Percentiles rank a stretch among this genome's conserved stretches.
These are phyloP conservation scores for Colletotrichum sp. DNA, from an alignment of 2,329 filamentous ascomycete species.

Conservation along the genomic window DNA sequence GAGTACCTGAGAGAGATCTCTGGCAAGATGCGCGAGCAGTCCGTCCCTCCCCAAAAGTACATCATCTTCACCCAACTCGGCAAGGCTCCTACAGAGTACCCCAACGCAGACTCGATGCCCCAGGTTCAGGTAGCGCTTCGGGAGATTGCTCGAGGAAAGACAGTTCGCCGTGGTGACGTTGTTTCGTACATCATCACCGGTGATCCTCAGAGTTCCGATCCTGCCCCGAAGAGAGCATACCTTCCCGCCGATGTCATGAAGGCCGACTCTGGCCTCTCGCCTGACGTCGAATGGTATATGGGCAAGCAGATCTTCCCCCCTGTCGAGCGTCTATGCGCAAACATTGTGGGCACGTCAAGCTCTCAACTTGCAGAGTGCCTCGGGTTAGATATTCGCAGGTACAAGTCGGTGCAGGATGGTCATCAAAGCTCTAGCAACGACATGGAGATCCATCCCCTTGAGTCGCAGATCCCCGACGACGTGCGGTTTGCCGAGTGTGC, in stretches of 20 bases:
- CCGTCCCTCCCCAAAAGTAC: conserved; percentile 82
- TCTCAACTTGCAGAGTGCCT: conserved; percentile 90
- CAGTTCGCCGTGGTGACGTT: conserved; percentile 90
- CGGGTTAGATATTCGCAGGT: conserved; percentile 88
- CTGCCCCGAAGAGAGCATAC: conserved; percentile 87
- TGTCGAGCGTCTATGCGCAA: conserved; percentile 95
- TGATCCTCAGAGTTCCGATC: conserved; percentile 69
- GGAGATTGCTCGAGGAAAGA: conserved; percentile 85
- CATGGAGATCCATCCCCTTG: conserved; percentile 84
- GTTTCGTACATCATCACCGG: conserved; percentile 94
- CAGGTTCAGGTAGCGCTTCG: conserved; percentile 95
- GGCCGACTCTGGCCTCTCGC: conserved; percentile 73
- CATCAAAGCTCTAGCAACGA: conserved; percentile 58
- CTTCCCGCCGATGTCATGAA: conserved; percentile 86
- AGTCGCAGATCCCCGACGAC: conserved; percentile 91
- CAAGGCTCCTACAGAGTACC: conserved; percentile 91
- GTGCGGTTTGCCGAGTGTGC: conserved; percentile 85
- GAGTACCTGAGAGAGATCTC: conserved; percentile 89
- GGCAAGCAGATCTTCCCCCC: conserved; percentile 98
- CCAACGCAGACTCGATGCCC: conserved; percentile 93
- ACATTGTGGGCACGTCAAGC: conserved; percentile 91
- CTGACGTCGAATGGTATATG: conserved; percentile 97
- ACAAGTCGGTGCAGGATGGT: conserved; percentile 56
- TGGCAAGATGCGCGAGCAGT: conserved; percentile 81
- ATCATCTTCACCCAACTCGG: conserved; percentile 98